phyloP scores from a whole-genome alignment of 495 filamentous ascomycete genomes.

The Podospora didyma region DNA sequence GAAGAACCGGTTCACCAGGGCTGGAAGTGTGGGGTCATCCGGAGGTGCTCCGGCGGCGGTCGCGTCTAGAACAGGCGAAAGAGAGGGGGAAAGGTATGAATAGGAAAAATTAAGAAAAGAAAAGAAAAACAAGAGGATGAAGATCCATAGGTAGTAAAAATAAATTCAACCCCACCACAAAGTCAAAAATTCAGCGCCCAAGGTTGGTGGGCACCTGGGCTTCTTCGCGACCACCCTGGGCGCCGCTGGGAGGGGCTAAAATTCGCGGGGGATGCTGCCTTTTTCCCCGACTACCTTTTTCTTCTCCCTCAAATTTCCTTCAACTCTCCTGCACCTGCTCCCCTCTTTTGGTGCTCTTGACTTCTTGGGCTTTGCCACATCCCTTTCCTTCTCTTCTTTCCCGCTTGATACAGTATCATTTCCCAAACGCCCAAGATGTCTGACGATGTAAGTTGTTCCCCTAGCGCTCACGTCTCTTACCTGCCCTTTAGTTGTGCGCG shows the following conservation, averaged over 20 bases:
- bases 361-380: constrained; percentile 25
- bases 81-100: not conserved
- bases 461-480: not conserved
- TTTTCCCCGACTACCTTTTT: constrained; percentile 7
- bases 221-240: no score
- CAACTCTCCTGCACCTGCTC: constrained; percentile 18
- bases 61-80: not conserved
- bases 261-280: constrained; percentile 8
- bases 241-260: constrained; percentile 1
- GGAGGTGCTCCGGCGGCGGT: no score
- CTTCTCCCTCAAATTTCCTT: constrained; percentile 21
- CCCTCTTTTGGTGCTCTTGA: constrained; percentile 18
- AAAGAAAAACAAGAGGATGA: not conserved
- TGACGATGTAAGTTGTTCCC: constrained; percentile 37
- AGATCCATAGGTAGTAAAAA: not conserved
- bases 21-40: no score
- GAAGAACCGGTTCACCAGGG: no score
- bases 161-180: not conserved
- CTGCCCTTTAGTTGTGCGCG: constrained; percentile 14
- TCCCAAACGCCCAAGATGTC: constrained; percentile 45
- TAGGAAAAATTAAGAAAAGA: not conserved
- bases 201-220: not conserved
- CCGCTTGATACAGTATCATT: constrained; percentile 26
- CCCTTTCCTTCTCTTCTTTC: constrained; percentile 22
- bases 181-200: not conserved